Evolutionary conservation across 139 green algal species (phyloP).

Genomic region (Haematococcus sp.): DNA sequence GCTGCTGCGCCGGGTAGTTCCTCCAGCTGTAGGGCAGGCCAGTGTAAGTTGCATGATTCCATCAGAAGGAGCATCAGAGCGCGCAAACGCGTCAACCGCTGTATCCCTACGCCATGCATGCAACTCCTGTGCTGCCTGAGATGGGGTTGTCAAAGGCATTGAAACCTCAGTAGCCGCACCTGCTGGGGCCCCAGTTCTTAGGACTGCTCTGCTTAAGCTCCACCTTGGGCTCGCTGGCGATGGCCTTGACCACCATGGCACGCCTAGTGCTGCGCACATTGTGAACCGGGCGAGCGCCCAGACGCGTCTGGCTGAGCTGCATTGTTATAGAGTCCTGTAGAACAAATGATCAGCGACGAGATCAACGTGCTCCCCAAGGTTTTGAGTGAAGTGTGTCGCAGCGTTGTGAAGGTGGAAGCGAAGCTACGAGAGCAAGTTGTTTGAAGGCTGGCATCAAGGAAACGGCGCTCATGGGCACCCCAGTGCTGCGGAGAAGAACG

Average conservation of each 20-base stretch:
- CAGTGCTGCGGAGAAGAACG: too few species aligned
- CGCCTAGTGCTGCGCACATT: background rate
- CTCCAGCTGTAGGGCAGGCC: conserved; percentile 39
- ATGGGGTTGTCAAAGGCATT: too few species aligned
- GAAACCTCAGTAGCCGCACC: background rate
- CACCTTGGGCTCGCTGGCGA: background rate
- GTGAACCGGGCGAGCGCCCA: background rate
- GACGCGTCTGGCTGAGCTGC: background rate
- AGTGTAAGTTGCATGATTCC: too few species aligned
- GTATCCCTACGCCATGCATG: too few species aligned
- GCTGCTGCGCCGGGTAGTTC: conserved; percentile 42
- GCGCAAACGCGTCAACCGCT: too few species aligned
- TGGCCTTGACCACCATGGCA: background rate
- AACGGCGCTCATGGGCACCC: too few species aligned
- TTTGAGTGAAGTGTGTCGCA: too few species aligned
- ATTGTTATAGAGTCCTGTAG: background rate
- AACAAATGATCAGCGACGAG: background rate
- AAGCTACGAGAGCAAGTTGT: too few species aligned
- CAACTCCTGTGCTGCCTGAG: too few species aligned
- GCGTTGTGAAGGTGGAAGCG: too few species aligned
- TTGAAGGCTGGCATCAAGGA: too few species aligned
- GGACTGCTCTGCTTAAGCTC: background rate
- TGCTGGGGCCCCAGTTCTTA: conserved; percentile 8
- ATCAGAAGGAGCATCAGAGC: background rate
- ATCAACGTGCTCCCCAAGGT: too few species aligned